These are phyloP conservation scores for Poronia punctata DNA, from an alignment of 495 filamentous ascomycete genomes.

Conservation along the genomic window DNA sequence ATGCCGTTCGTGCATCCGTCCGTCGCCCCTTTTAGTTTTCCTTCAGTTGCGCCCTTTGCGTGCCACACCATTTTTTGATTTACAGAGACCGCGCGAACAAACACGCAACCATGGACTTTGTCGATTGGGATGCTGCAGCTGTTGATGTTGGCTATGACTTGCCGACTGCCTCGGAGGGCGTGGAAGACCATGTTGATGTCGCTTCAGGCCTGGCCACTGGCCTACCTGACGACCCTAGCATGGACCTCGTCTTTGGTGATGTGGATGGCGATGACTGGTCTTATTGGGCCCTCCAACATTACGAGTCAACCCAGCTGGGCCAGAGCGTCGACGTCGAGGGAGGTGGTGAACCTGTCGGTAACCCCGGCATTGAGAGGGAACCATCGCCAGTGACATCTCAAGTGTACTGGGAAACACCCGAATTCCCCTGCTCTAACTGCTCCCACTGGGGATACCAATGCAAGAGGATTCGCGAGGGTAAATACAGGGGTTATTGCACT, in stretches of 20 bases:
- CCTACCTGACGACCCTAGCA: slow-evolving; percentile 21
- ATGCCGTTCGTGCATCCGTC: too few relatives aligned
- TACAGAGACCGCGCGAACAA: too few relatives aligned
- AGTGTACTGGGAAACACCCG: slow-evolving; percentile 33
- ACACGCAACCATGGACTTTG: slow-evolving; percentile 38
- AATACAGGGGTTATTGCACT: slow-evolving; percentile 62
- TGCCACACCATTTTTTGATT: too few relatives aligned
- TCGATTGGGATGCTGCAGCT: slow-evolving; percentile 41
- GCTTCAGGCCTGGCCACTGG: slow-evolving; percentile 11
- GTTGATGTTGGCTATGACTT: slow-evolving; percentile 14
- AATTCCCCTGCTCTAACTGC: slow-evolving; percentile 64
- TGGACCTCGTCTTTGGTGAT: slow-evolving; percentile 40
- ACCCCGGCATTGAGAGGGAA: too few relatives aligned
- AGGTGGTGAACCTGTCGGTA: too few relatives aligned
- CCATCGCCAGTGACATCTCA: slow-evolving; percentile 17
- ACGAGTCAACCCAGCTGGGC: slow-evolving; percentile 22
- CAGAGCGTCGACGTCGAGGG: slow-evolving; percentile 12
- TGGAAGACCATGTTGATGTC: neutral
- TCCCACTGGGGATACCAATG: slow-evolving; percentile 61
- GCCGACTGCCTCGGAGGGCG: slow-evolving; percentile 19
- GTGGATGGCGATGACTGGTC: slow-evolving; percentile 43
- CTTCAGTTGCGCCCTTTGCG: slow-evolving; percentile 21
- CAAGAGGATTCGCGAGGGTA: slow-evolving; percentile 63
- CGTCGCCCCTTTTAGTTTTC: too few relatives aligned
- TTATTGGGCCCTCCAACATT: slow-evolving; percentile 45